Percentiles rank a stretch among this genome's conserved stretches.
Conservation (phyloP, 1,139 yeast genomes). For the Suhomyces maxii region DNA sequence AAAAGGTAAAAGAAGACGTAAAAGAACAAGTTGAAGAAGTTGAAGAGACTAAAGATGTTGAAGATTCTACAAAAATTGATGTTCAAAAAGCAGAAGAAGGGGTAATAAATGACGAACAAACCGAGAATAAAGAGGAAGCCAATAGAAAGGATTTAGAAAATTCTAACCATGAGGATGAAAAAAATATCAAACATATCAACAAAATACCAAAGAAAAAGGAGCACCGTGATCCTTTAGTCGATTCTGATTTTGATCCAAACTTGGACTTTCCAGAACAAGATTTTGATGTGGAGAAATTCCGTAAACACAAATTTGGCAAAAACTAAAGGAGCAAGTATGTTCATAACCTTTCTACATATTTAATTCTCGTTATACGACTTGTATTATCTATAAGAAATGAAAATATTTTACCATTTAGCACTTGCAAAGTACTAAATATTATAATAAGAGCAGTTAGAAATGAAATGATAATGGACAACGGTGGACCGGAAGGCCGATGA, state of each 20-base stretch:
- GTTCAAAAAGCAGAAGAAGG: constrained; percentile 6
- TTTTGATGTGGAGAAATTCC: constrained; percentile 7
- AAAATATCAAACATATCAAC: constrained; percentile 6
- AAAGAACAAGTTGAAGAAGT: constrained; percentile 1
- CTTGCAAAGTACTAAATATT: constrained; percentile 1
- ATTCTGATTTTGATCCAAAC: constrained; percentile 29
- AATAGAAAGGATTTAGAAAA: background rate
- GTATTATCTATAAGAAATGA: constrained; percentile 8
- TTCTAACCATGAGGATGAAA: background rate
- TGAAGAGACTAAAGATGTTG: background rate
- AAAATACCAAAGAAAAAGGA: background rate
- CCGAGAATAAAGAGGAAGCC: constrained; percentile 3
- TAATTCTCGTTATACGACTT: background rate
- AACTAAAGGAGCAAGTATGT: background rate
- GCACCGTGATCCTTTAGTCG: constrained; percentile 23
- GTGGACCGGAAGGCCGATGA: background rate
- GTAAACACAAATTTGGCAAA: constrained; percentile 4
- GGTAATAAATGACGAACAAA: background rate
- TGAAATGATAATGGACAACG: background rate
- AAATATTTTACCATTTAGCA: background rate
- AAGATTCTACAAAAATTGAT: background rate
- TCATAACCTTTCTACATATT: background rate
- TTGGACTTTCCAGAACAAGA: constrained; percentile 24
- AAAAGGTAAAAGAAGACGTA: constrained; percentile 3
- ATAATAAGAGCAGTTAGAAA: constrained; percentile 2